Conservation (phyloP, 306 rosid genomes). For the Dalbergia oliveri region DNA sequence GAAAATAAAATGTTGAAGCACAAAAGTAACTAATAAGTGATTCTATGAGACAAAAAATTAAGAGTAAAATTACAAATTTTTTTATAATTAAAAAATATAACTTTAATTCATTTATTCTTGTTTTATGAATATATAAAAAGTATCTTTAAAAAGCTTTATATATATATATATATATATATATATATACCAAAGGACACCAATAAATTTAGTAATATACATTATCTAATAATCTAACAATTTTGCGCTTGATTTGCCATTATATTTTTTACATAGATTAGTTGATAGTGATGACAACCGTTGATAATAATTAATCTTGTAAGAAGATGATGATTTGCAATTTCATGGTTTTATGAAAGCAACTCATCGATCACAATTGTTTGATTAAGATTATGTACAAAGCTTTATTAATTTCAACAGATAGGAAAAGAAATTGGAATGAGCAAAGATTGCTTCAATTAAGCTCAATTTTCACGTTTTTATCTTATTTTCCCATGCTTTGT, state of each 20-base stretch:
- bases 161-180: too few relatives aligned
- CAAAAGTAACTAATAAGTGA: background rate
- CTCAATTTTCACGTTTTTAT: background rate
- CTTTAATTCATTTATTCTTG: too few relatives aligned
- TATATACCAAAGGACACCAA: background rate
- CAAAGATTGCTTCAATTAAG: background rate
- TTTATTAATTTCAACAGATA: constrained; percentile 16
- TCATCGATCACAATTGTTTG: background rate
- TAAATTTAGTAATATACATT: background rate
- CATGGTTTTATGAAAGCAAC: background rate
- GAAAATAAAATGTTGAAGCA: too few relatives aligned
- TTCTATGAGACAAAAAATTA: background rate
- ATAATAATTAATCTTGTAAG: too few relatives aligned
- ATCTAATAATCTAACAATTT: background rate
- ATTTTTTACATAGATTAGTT: background rate
- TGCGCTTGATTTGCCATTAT: too few relatives aligned
- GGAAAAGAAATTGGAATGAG: background rate
- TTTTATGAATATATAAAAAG: too few relatives aligned
- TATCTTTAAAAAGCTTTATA: too few relatives aligned
- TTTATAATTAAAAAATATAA: too few relatives aligned
- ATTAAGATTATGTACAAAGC: background rate
- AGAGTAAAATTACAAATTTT: background rate
- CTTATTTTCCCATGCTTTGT: background rate
- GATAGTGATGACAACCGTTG: background rate
- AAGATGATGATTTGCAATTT: background rate